Evolutionary conservation across 257 asterid genomes (phyloP).

Genomic region (Leonotis leonurus): DNA sequence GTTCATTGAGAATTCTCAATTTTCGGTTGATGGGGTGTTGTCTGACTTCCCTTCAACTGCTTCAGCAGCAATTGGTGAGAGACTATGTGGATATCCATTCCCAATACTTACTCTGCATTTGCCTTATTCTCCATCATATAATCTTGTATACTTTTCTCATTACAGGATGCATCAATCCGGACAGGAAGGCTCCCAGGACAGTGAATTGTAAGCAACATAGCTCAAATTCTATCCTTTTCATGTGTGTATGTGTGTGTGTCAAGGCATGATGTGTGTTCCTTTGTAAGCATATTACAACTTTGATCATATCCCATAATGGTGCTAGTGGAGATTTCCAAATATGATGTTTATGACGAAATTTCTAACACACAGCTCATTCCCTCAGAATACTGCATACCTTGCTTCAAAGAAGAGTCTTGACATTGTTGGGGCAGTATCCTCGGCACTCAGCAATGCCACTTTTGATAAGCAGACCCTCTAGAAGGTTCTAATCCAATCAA

Average conservation of each 20-base stretch:
- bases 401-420: constrained; percentile 59
- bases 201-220: constrained; percentile 36
- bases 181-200: constrained; percentile 46
- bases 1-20: constrained; percentile 50
- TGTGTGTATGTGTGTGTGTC: too few relatives aligned
- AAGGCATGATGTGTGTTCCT: neutral
- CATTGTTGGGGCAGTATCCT: constrained; percentile 40
- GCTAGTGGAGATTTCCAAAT: constrained; percentile 67
- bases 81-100: neutral
- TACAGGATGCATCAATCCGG: constrained; percentile 62
- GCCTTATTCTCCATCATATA: neutral
- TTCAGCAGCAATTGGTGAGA: constrained; percentile 74
- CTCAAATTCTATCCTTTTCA: neutral
- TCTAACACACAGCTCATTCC: neutral
- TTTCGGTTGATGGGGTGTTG: constrained; percentile 77
- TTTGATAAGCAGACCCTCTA: constrained; percentile 48
- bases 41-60: constrained; percentile 84
- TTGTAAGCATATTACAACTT: constrained; percentile 30
- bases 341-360: neutral
- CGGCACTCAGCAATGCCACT: constrained; percentile 54
- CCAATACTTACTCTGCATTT: neutral
- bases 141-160: constrained; percentile 2
- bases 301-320: constrained; percentile 77
- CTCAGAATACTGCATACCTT: constrained; percentile 66
- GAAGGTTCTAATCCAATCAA: constrained; percentile 63